A percentile compares a stretch with the other conserved stretches of the same genome.
phyloP scores from a whole-genome alignment of 73 alveolate genomes.

The Symbiodinium natans region DNA sequence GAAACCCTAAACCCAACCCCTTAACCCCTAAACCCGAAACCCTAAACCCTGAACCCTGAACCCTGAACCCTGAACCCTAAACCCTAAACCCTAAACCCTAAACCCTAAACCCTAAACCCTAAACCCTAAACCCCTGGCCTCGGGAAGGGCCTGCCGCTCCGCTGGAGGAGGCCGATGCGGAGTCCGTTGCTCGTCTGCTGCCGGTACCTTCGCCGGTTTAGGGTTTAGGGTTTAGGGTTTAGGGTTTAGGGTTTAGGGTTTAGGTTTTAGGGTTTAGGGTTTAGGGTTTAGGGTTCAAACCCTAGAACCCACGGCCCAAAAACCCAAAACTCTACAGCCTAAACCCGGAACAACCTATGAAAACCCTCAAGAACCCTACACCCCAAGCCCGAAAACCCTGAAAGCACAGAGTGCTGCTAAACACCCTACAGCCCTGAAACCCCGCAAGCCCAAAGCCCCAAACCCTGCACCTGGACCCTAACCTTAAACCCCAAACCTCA shows the following conservation, averaged over 20 bases:
- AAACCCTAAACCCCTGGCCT: neutral
- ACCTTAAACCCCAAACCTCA: neutral
- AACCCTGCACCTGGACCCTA: neutral
- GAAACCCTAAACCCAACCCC: neutral
- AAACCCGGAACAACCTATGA: too few relatives aligned
- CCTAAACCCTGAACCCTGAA: neutral
- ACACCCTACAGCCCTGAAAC: too few relatives aligned
- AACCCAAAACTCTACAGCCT: too few relatives aligned
- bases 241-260: too few relatives aligned
- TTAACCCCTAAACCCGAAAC: neutral
- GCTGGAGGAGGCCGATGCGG: slow-evolving; percentile 59
- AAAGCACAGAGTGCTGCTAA: too few relatives aligned
- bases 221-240: neutral
- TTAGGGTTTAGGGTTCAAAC: neutral
- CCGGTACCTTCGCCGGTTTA: slow-evolving; percentile 20
- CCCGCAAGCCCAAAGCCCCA: too few relatives aligned
- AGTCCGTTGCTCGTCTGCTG: slow-evolving; percentile 78
- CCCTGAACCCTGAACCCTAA: neutral
- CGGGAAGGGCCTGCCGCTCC: slow-evolving; percentile 54
- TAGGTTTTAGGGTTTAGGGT: too few relatives aligned
- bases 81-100: too few relatives aligned
- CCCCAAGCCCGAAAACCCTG: too few relatives aligned
- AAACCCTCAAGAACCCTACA: too few relatives aligned
- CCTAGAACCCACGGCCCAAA: neutral
- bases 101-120: neutral